These are phyloP conservation scores for Flaveria sonorensis DNA, from an alignment of 129 eudicot species.

Conservation along the genomic window DNA sequence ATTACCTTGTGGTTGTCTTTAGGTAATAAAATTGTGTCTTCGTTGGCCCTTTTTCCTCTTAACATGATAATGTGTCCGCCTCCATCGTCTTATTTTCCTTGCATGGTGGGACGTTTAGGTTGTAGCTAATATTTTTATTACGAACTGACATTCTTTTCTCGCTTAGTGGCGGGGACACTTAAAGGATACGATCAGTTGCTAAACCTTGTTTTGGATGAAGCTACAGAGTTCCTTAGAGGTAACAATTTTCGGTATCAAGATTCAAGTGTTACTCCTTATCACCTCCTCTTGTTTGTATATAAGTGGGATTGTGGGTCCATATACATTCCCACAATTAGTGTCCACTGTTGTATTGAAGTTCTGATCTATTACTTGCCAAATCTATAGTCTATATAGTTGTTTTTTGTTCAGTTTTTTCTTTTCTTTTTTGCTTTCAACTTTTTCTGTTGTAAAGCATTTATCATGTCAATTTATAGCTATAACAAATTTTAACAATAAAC, in stretches of 20 bases:
- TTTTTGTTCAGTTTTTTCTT: background rate
- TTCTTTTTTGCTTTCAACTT: background rate
- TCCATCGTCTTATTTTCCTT: constrained; percentile 8
- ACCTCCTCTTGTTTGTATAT: constrained; percentile 13
- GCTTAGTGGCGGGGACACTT: constrained; percentile 80
- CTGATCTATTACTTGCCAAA: background rate
- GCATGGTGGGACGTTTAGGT: background rate
- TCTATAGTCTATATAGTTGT: background rate
- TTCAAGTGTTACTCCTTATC: background rate
- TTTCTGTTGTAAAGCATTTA: background rate
- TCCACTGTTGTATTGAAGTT: background rate
- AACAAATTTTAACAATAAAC: background rate
- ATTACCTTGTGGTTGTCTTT: background rate
- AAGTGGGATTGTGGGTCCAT: background rate
- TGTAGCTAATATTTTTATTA: background rate
- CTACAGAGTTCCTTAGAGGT: constrained; percentile 71
- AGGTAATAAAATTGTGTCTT: background rate
- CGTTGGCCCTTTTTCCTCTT: background rate
- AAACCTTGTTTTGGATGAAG: constrained; percentile 98
- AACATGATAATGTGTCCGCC: background rate
- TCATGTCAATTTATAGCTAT: background rate
- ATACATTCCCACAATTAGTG: background rate
- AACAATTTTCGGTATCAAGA: constrained; percentile 18
- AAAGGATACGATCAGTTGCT: constrained; percentile 97
- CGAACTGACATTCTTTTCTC: background rate